Base-by-base conservation (phyloP, 352 stramenopile species). In the Globisporangium mamillatum region DNA sequence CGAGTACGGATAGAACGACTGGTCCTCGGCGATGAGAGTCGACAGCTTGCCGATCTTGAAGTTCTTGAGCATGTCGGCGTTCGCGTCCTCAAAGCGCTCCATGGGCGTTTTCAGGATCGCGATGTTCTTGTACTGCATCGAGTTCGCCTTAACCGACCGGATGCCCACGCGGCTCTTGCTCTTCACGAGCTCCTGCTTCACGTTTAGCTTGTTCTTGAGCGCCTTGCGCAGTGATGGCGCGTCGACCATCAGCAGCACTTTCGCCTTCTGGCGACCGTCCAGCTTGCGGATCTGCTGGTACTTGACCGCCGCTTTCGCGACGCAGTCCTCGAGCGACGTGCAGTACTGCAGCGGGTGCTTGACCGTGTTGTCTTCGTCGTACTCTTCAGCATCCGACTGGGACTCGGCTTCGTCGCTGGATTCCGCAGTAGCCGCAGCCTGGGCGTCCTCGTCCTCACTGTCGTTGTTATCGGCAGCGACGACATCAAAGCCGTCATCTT, bases 41-140 rank as follows among this genome's bases (percentile, higher is more conserved):
- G 78, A 76, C 54, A 93, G 55, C 53, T 91, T 91, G 62, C 82
- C 82, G 41, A 73, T 81, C 64, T 83, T 86, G 70, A 80, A 91
- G 46, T 82, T 76, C 22, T 75, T 78, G 29, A 93, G 69, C 60
- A 86, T 66, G 16, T 75, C 63, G 59, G 83, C 82, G 77, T 93
- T 91, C 14, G 79, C 73, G 36, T 84, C 81, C 52, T 91, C 80
- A 59, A 88, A 93, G 48, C 76, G 73, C 9, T 91, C 81, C 75
- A 90, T 72, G 2, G 84, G 84, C 57, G 84, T 91, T 75, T 93
- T 93, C 22, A 93, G 73, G n/a, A 82, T 68, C 20, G 75, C 82
- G 36, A 80, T 79, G 68, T 87, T 81, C 65, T 81, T 81, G 75
- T 82, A 92, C 56, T 66, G 71, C 65, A 86, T 64, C 38, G 77